Evolutionary conservation across 106 monocot species (phyloP), one percentile per base, ranked within the genome.

Genomic region (Triglochin maritima): DNA sequence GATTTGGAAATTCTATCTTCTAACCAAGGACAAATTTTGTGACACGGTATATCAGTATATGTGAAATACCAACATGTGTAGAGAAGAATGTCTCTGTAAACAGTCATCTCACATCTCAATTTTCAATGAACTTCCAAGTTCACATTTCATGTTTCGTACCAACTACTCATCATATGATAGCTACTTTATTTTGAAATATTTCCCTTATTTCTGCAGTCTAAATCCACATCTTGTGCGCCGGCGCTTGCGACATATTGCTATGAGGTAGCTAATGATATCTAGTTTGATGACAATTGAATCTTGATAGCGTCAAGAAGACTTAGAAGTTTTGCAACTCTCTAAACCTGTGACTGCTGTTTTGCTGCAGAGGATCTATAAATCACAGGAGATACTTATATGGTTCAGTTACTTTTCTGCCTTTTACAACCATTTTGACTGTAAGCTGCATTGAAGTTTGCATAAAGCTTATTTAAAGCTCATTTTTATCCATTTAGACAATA

Each of bases 221-320:
- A 85, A 85, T 71, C 85, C 90, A 52, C 82, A 90, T 17, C 83
- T 90, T 78, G 90, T 95, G 9, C 90, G 95, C n/a, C 74, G 90
- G 79, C 82, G 90, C 69, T 62, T 95, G 62, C 76, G 87, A 15
- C 95, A 95, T 59, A 71, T 95, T 49, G 95, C 95, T 65, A 63
- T 87, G 65, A 85, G 95, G 95, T 95, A 81, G 45, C 49, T 63
- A 53, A 4, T 49, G 43, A 43, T 16, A 49, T 67, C 16, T 3
- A 11, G 41, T 65, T 47, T 66, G 59, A 6, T 9, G 3, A 12
- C 46, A 57, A 5, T 59, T 58, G 45, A 49, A 9, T 63, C 2
- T 58, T 11, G 7, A 13, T 4, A 11, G 47, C 64, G 49, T 49
- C 64, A 64, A n/a, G n/a, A 14, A 11, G 29, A 29, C 29, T 29